A percentile compares a stretch with the other conserved stretches of the same genome.
phyloP scores from a whole-genome alignment of 345 rosid genomes.

The Luvunga scandens region DNA sequence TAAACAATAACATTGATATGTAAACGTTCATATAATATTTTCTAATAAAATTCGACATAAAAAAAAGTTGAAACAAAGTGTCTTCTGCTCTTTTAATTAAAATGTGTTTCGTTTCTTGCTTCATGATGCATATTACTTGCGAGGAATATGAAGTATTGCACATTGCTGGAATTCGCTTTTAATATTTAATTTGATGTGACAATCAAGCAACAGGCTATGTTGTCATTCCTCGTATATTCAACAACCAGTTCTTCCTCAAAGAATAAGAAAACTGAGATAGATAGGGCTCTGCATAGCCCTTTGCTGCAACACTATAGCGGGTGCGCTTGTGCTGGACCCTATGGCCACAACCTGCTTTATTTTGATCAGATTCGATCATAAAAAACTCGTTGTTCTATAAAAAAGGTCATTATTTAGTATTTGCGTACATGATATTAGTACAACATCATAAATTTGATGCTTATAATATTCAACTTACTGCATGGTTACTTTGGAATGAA shows the following conservation, averaged over 20 bases:
- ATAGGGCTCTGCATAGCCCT: constrained; percentile 47
- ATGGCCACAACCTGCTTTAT: constrained; percentile 49
- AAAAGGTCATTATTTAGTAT: constrained; percentile 20
- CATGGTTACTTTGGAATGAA: constrained; percentile 37
- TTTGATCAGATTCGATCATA: constrained; percentile 24
- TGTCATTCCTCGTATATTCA: constrained; percentile 52
- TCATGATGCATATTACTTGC: no score
- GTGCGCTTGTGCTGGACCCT: constrained; percentile 34
- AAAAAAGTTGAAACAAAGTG: no score
- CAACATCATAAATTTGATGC: not conserved
- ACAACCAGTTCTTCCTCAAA: constrained; percentile 18
- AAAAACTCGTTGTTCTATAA: constrained; percentile 33
- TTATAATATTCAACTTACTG: not conserved
- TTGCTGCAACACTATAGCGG: constrained; percentile 32
- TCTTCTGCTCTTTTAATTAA: no score
- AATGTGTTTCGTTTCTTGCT: no score
- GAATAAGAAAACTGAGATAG: constrained; percentile 10
- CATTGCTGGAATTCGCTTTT: no score
- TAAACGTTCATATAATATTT: no score
- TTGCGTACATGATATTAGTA: not conserved
- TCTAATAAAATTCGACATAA: no score
- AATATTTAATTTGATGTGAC: no score
- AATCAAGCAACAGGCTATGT: constrained; percentile 37
- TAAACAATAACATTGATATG: no score
- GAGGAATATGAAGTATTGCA: no score